Percentiles rank a stretch among this genome's conserved stretches.
phyloP scores from a whole-genome alignment of 2,329 filamentous ascomycete genomes.

The Erysiphe pulchra region DNA sequence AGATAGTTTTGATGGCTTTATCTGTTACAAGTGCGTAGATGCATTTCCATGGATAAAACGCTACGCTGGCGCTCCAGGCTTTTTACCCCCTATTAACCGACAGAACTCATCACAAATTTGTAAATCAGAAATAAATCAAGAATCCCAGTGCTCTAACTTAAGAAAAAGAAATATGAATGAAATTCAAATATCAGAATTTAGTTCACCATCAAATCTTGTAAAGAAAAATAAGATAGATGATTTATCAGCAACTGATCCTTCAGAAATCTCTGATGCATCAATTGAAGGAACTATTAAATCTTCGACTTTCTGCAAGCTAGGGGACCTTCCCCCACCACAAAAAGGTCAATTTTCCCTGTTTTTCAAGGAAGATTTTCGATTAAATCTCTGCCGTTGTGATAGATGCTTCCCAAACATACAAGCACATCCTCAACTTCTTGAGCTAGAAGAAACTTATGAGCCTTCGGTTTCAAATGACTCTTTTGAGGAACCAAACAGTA shows the following conservation, averaged over 20 bases:
- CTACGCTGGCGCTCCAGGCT: constrained; percentile 59
- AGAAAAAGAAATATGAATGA: constrained; percentile 43
- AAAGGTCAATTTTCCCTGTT: constrained; percentile 52
- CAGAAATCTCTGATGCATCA: neutral
- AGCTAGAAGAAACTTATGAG: constrained; percentile 87
- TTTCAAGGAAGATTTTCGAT: constrained; percentile 52
- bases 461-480: constrained; percentile 54
- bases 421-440: constrained; percentile 54
- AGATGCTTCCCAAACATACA: constrained; percentile 53
- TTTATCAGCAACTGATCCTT: neutral
- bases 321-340: constrained; percentile 28
- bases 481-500: constrained; percentile 26
- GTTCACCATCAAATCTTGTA: constrained; percentile 23
- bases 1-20: constrained; percentile 67
- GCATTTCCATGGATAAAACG: constrained; percentile 76
- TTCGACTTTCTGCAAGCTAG: constrained; percentile 28
- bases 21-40: constrained; percentile 85
- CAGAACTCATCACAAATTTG: constrained; percentile 12
- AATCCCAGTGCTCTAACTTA: constrained; percentile 7
- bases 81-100: constrained; percentile 45
- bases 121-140: constrained; percentile 8
- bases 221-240: constrained; percentile 12
- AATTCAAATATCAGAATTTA: constrained; percentile 14
- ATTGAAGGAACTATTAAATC: neutral
- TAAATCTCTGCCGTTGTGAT: constrained; percentile 57